These are phyloP conservation scores for Blastobotrys attinorum DNA, from an alignment of 805 yeast genomes.

Conservation along the genomic window DNA sequence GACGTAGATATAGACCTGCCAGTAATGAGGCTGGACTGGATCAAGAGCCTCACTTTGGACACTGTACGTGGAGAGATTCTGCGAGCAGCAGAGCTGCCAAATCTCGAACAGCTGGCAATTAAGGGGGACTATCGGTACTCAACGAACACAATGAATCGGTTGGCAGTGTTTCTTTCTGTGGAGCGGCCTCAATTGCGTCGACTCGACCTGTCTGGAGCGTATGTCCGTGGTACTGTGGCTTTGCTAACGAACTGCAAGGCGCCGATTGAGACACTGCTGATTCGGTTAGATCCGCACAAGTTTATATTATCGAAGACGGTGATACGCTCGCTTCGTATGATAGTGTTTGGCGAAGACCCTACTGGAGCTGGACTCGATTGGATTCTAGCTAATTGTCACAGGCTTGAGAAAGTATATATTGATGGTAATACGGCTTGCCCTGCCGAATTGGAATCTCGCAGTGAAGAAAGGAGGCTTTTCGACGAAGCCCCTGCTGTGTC, in stretches of 20 bases:
- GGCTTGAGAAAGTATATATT: background rate
- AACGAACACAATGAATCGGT: background rate
- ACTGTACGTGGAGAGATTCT: background rate
- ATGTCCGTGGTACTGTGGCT: background rate
- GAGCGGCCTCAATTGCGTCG: background rate
- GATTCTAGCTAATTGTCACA: background rate
- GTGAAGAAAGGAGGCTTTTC: background rate
- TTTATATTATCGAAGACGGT: background rate
- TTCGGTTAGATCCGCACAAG: background rate
- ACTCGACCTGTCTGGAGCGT: background rate
- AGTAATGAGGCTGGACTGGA: background rate
- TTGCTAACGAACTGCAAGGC: background rate
- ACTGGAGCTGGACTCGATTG: too few relatives aligned
- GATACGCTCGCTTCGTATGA: background rate
- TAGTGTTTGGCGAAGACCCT: background rate
- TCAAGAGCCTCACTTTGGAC: background rate
- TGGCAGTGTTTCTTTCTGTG: background rate
- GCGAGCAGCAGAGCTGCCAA: background rate
- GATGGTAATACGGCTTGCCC: background rate
- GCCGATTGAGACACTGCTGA: background rate
- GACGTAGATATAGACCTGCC: too few relatives aligned
- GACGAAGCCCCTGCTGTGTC: background rate
- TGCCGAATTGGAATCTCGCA: background rate
- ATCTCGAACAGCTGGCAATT: background rate
- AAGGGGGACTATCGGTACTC: background rate